phyloP scores from a whole-genome alignment of 2,329 filamentous ascomycete genomes.

The Stagonosporopsis rhizophila region DNA sequence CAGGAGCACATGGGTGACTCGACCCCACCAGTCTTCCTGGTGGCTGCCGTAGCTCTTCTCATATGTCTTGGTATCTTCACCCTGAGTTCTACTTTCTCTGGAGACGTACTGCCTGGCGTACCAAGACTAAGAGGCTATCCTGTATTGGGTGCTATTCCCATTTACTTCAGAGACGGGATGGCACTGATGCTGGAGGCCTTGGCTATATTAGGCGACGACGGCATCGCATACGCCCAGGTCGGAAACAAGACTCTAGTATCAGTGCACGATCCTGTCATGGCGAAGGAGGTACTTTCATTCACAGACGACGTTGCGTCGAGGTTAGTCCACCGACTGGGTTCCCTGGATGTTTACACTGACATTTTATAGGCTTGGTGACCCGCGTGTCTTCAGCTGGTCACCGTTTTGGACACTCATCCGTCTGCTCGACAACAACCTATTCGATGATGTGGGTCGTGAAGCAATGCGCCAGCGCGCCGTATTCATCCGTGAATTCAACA shows the following conservation, averaged over 20 bases:
- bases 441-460: constrained; percentile 7
- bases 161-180: constrained; percentile 12
- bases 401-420: constrained; percentile 13
- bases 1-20: neutral
- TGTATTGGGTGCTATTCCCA: constrained; percentile 9
- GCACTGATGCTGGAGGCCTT: constrained; percentile 5
- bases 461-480: neutral
- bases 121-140: constrained; percentile 3
- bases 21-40: neutral
- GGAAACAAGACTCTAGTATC: constrained; percentile 11
- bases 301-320: constrained; percentile 12
- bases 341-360: neutral
- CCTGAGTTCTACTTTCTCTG: neutral
- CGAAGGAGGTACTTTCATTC: constrained; percentile 1
- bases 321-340: neutral
- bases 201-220: constrained; percentile 2
- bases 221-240: constrained; percentile 8
- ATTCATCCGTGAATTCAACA: constrained; percentile 14
- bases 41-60: neutral
- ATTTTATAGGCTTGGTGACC: neutral
- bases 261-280: constrained; percentile 9
- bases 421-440: constrained; percentile 10
- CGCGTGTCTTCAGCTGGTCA: constrained; percentile 9
- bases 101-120: constrained; percentile 1
- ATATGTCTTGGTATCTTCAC: neutral